Percentiles rank a stretch among this genome's conserved stretches.
Conservation (phyloP, 163 green algal species). For the Volvox carteri region DNA sequence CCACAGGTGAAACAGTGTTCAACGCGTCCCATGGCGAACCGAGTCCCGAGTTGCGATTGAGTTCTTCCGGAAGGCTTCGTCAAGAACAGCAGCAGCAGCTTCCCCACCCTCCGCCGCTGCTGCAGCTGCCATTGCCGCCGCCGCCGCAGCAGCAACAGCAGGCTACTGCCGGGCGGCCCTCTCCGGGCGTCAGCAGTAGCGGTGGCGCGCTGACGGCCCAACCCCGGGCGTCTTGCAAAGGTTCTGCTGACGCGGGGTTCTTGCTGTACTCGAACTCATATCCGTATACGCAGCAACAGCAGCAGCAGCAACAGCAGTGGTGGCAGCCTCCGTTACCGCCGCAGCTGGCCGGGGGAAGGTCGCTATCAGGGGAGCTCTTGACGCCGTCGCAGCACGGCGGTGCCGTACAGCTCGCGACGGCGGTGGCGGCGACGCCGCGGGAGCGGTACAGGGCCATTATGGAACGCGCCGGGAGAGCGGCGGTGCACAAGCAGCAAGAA, state of each 20-base stretch:
- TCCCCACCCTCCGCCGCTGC: neutral
- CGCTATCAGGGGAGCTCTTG: neutral
- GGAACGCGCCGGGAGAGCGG: constrained; percentile 15
- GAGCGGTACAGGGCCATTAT: constrained; percentile 47
- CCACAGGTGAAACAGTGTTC: too few relatives aligned
- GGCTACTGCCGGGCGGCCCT: neutral
- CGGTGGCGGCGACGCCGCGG: neutral
- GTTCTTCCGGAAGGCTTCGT: too few relatives aligned
- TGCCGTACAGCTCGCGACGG: neutral
- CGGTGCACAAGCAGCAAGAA: constrained; percentile 21
- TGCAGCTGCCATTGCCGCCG: neutral
- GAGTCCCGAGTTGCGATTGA: too few relatives aligned
- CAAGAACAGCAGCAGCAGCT: neutral
- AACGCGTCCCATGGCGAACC: too few relatives aligned
- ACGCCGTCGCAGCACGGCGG: neutral
- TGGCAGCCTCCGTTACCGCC: neutral
- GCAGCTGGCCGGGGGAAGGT: too few relatives aligned
- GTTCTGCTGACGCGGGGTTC: neutral
- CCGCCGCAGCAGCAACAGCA: neutral
- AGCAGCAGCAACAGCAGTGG: neutral
- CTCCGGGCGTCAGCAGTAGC: neutral
- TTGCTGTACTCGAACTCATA: neutral
- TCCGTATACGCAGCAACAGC: neutral
- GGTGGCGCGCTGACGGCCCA: neutral
- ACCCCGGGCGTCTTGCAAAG: neutral